Percentiles rank a stretch among this genome's conserved stretches.
These are phyloP conservation scores for Penicillium sp. DNA, from an alignment of 2,329 filamentous ascomycete species.

Conservation along the genomic window DNA sequence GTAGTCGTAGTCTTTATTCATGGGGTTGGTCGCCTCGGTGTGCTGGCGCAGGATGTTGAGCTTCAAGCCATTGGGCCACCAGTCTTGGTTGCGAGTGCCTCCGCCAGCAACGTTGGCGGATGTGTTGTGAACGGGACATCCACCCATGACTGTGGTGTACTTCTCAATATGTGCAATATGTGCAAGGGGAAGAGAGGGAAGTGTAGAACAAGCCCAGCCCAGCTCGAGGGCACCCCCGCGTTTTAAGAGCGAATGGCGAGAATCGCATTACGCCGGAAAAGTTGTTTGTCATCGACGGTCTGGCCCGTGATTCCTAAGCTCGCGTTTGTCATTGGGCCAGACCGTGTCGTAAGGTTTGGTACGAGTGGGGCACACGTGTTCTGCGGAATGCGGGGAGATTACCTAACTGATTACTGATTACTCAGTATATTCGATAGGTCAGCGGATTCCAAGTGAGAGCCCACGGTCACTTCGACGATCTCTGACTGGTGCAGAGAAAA, in stretches of 20 bases:
- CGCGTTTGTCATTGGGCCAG: background rate
- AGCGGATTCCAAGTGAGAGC: too few relatives aligned
- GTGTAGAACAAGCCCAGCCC: background rate
- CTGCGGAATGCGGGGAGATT: background rate
- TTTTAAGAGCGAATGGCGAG: constrained; percentile 17
- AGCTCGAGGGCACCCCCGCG: constrained; percentile 14
- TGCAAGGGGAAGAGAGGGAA: constrained; percentile 1
- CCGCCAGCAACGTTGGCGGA: constrained; percentile 51
- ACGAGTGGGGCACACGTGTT: background rate
- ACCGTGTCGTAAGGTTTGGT: too few relatives aligned
- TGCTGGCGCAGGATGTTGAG: constrained; percentile 73
- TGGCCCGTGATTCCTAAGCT: background rate
- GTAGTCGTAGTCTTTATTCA: constrained; percentile 68
- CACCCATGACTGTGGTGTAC: constrained; percentile 23
- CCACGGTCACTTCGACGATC: too few relatives aligned
- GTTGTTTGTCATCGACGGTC: constrained; percentile 5
- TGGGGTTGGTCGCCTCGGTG: constrained; percentile 60
- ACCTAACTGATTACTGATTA: too few relatives aligned
- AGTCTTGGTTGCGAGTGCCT: constrained; percentile 67
- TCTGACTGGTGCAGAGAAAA: too few relatives aligned
- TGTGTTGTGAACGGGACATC: constrained; percentile 30
- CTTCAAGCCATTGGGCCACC: constrained; percentile 69
- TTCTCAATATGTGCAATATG: constrained; percentile 1
- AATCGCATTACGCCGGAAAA: constrained; percentile 10
- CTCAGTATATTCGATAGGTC: too few relatives aligned